phyloP scores from a whole-genome alignment of 176 grass and related monocot genomes.

The Musa beccarii region DNA sequence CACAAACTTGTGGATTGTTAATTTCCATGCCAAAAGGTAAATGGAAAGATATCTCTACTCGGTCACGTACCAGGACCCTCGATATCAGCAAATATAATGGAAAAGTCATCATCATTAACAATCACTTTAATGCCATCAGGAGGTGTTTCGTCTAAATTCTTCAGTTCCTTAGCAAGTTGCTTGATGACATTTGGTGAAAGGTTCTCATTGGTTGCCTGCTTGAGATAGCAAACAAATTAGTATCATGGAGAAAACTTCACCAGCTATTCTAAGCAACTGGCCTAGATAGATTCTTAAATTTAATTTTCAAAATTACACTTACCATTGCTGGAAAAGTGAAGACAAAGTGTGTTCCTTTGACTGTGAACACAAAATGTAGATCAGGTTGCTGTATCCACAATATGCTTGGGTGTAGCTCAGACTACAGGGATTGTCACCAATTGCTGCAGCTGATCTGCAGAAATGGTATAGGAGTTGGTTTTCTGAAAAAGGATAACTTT shows the following conservation, averaged over 20 bases:
- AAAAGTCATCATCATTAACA: conserved; percentile 92
- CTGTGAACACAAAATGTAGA: no score
- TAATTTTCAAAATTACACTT: neutral
- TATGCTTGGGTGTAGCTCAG: neutral
- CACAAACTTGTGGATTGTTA: conserved; percentile 8
- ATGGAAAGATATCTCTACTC: neutral
- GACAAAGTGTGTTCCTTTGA: no score
- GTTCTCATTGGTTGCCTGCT: conserved; percentile 89
- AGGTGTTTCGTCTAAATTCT: conserved; percentile 85
- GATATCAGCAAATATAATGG: conserved; percentile 90
- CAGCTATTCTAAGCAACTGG: neutral
- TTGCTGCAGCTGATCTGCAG: neutral
- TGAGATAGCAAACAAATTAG: neutral
- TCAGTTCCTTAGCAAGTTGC: conserved; percentile 93
- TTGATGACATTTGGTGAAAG: conserved; percentile 88
- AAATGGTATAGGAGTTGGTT: neutral
- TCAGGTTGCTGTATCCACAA: no score
- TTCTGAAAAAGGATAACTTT: no score
- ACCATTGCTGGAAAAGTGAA: neutral
- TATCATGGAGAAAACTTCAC: neutral
- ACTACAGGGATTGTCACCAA: neutral
- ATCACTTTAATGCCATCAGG: conserved; percentile 91
- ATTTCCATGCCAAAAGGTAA: neutral
- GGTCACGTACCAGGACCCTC: conserved; percentile 60
- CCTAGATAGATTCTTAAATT: neutral